These are phyloP conservation scores for bread wheat (Triticum aestivum) DNA, from an alignment of 176 grass and related monocot genomes.

Conservation along the genomic window DNA sequence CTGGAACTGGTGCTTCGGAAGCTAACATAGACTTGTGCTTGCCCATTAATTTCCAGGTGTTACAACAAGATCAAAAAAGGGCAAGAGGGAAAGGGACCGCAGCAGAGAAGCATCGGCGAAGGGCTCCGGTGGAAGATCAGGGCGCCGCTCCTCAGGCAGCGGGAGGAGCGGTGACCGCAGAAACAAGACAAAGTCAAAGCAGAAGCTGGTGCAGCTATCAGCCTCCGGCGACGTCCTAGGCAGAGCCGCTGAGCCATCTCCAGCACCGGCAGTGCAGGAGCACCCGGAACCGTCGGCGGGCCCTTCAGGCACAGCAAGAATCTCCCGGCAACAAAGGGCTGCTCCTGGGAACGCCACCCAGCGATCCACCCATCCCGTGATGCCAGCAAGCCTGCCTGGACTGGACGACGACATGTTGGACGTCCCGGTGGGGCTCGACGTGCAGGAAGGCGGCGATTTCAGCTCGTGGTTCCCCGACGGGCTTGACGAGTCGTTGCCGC, in stretches of 20 bases:
- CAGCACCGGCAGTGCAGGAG: conserved; percentile 5
- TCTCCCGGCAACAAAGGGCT: conserved; percentile 29
- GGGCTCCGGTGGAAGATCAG: conserved; percentile 53
- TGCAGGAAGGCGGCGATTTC: conserved; percentile 51
- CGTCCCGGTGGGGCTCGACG: conserved; percentile 49
- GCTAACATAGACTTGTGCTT: conserved; percentile 12
- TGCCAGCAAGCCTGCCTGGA: conserved; percentile 30
- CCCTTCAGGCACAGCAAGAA: not conserved
- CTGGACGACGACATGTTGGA: conserved; percentile 59
- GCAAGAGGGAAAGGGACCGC: conserved; percentile 58
- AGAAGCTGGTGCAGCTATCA: conserved; percentile 76
- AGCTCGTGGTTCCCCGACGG: conserved; percentile 50
- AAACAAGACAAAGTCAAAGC: conserved; percentile 80
- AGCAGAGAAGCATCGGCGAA: conserved; percentile 57
- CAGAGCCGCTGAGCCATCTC: conserved; percentile 47
- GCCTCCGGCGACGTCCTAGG: conserved; percentile 61
- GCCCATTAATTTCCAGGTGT: conserved; percentile 33
- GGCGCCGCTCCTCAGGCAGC: conserved; percentile 61
- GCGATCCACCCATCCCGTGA: conserved; percentile 5
- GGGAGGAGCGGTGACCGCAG: conserved; percentile 67
- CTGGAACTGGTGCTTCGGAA: not conserved
- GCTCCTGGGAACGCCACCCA: conserved; percentile 13
- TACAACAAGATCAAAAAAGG: conserved; percentile 69
- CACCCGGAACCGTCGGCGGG: not conserved
- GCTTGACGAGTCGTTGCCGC: conserved; percentile 38